Evolutionary conservation across 2,329 filamentous ascomycete genomes (phyloP).

Genomic region (Rhynchosporium secalis): DNA sequence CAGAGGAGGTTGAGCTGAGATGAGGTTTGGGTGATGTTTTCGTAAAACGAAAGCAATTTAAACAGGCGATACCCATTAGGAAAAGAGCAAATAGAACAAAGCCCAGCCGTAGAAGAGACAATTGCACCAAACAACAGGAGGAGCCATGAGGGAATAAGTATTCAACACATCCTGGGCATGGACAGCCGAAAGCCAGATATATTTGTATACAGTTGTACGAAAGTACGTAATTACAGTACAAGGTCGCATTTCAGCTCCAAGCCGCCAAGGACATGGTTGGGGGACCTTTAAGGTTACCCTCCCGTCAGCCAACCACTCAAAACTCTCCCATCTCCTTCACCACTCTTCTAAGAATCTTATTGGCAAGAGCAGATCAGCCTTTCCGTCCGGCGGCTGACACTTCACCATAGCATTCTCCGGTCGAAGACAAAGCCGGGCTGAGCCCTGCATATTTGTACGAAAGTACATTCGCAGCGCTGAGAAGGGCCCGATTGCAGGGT

Average conservation of each 20-base stretch:
- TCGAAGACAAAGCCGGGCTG: constrained; percentile 1
- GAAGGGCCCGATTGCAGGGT: not conserved
- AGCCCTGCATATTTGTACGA: not conserved
- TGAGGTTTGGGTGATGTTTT: not conserved
- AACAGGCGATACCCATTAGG: too few species aligned
- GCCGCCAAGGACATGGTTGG: constrained; percentile 8
- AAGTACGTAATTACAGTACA: not conserved
- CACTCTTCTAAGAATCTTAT: not conserved
- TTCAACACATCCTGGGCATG: constrained; percentile 1
- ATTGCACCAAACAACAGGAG: not conserved
- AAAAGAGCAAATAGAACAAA: not conserved
- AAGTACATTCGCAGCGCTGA: not conserved
- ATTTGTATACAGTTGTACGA: not conserved
- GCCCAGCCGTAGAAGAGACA: not conserved
- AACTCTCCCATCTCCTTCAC: constrained; percentile 1
- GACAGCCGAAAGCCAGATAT: not conserved
- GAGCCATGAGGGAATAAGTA: constrained; percentile 1
- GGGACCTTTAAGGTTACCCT: not conserved
- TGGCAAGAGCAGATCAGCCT: constrained; percentile 3
- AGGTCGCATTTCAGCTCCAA: constrained; percentile 15
- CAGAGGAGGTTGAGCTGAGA: constrained; percentile 12
- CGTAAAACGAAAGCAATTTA: not conserved
- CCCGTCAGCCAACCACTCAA: constrained; percentile 23
- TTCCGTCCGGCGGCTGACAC: not conserved
- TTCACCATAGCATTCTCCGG: not conserved